Conservation (phyloP, 2,329 filamentous ascomycete genomes). For the Botrytis elliptica region DNA sequence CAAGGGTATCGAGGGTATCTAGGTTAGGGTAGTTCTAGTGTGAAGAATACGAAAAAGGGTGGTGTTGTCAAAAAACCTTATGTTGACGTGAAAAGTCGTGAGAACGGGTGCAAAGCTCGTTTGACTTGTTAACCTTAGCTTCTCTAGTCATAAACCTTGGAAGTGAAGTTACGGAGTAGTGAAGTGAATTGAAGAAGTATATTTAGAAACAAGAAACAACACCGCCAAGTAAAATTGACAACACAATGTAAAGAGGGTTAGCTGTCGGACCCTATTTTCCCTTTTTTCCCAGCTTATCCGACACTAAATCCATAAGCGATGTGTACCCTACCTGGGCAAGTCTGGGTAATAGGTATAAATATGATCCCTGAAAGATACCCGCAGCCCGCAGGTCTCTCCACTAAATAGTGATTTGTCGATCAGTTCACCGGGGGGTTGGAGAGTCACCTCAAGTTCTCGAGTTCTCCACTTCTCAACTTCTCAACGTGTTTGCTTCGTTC, state of each 20-base stretch:
- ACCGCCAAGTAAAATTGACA: not conserved
- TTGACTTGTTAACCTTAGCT: not conserved
- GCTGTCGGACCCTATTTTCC: not conserved
- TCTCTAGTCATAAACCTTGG: not conserved
- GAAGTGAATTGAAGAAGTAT: not conserved
- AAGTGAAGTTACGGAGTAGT: not conserved
- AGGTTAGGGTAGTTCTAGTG: not conserved
- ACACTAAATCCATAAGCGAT: not conserved
- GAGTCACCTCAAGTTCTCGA: not conserved
- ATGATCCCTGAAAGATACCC: not conserved
- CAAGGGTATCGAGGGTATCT: not conserved
- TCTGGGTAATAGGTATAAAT: not conserved
- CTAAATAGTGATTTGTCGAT: not conserved
- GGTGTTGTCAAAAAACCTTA: not conserved
- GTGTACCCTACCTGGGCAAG: not conserved
- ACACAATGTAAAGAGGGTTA: not conserved
- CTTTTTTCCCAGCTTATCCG: not conserved
- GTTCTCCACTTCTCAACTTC: not conserved
- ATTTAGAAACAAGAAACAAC: not conserved
- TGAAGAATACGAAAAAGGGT: not conserved
- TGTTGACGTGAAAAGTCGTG: not conserved
- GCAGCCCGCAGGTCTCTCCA: not conserved
- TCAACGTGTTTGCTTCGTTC: not conserved
- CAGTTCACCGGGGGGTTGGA: not conserved
- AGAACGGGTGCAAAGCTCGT: not conserved